phyloP scores from a whole-genome alignment of 176 grass and related monocot species.

The Eragrostis curvula region DNA sequence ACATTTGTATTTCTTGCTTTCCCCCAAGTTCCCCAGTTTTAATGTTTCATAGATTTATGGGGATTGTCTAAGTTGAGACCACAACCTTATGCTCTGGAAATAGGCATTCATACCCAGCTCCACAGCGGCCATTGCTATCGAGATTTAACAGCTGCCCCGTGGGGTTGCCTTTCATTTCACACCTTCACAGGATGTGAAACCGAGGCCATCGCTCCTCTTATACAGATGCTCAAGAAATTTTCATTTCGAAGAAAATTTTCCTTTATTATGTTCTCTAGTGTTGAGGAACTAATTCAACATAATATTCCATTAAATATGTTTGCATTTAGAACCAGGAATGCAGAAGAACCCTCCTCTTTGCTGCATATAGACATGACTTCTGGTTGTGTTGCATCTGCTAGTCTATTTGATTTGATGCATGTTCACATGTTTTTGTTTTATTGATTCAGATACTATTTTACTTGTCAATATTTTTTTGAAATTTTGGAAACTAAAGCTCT shows the following conservation, averaged over 20 bases:
- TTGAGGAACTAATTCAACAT: not conserved
- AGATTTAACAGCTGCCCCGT: too few species aligned
- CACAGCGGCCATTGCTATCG: too few species aligned
- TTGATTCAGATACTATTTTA: not conserved
- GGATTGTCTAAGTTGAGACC: too few species aligned
- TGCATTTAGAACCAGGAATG: not conserved
- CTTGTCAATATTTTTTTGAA: not conserved
- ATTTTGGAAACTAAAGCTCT: not conserved
- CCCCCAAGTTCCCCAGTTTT: too few species aligned
- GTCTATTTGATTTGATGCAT: conserved; percentile 11
- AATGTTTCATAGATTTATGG: too few species aligned
- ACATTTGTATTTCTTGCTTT: too few species aligned
- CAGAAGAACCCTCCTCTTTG: not conserved
- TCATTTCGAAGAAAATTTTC: not conserved
- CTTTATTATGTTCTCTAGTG: not conserved
- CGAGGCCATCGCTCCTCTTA: not conserved
- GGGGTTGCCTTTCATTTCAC: not conserved
- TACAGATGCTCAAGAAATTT: not conserved
- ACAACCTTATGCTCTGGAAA: too few species aligned
- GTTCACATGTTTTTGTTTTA: conserved; percentile 6
- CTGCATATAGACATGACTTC: not conserved
- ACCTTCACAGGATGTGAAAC: not conserved
- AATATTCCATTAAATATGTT: not conserved
- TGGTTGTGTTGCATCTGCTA: not conserved
- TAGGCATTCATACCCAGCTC: too few species aligned